Conservation (phyloP, 768 basidiomycete species). For the Chalciporus piperatus region DNA sequence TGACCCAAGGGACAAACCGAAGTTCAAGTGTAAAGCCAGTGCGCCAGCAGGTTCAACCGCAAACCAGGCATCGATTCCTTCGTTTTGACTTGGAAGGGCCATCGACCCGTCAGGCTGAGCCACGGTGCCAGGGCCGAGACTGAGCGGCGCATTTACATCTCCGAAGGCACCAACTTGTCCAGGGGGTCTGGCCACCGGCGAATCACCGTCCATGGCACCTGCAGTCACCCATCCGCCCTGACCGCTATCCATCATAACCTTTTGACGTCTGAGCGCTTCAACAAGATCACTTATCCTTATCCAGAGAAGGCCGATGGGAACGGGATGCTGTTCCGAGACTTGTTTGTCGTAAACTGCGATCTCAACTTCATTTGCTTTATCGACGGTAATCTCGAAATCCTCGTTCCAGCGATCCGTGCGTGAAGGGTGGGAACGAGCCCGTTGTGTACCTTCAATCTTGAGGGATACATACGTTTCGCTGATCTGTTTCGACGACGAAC, state of each 20-base stretch:
- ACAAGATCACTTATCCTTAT: slow-evolving; percentile 90
- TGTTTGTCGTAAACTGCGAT: slow-evolving; percentile 94
- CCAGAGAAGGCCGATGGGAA: slow-evolving; percentile 95
- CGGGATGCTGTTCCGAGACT: slow-evolving; percentile 71
- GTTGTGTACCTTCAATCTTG: slow-evolving; percentile 94
- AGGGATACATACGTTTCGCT: slow-evolving; percentile 88
- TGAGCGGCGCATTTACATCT: slow-evolving; percentile 42
- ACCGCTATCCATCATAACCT: slow-evolving; percentile 82
- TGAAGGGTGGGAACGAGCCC: slow-evolving; percentile 88
- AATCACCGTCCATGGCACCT: slow-evolving; percentile 75
- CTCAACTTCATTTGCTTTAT: slow-evolving; percentile 98
- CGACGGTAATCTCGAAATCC: slow-evolving; percentile 92
- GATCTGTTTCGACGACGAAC: slow-evolving; percentile 75
- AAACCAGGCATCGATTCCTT: slow-evolving; percentile 97
- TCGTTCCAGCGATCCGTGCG: slow-evolving; percentile 98
- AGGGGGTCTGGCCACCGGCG: slow-evolving; percentile 44
- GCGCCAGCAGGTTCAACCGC: slow-evolving; percentile 97
- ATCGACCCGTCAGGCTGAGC: slow-evolving; percentile 30
- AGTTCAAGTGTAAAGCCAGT: slow-evolving; percentile 82
- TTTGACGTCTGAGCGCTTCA: slow-evolving; percentile 89
- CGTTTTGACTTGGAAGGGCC: slow-evolving; percentile 34
- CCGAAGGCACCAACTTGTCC: slow-evolving; percentile 49
- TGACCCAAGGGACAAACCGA: slow-evolving; percentile 57
- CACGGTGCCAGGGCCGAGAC: slow-evolving; percentile 31
- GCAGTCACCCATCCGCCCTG: slow-evolving; percentile 96